Evolutionary conservation across 169 alveolate species (phyloP).

Genomic region (Eimeria zaria): DNA sequence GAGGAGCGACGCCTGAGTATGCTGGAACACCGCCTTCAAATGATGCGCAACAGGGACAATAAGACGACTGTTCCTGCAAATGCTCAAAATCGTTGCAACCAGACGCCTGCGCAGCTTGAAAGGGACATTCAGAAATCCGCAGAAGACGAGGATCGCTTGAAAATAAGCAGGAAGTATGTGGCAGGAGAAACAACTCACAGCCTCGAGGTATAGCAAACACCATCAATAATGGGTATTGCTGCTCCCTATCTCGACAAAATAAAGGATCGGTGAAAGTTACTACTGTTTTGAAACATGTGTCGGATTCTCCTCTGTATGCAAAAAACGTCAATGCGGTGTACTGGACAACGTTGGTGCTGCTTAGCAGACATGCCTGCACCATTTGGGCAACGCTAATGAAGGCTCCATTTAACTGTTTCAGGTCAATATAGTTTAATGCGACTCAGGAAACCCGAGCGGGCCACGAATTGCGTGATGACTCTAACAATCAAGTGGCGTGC

Average conservation of each 20-base stretch:
- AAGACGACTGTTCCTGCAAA: background rate
- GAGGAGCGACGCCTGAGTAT: background rate
- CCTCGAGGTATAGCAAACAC: no score
- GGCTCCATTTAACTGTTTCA: background rate
- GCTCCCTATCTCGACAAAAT: no score
- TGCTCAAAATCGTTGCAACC: no score
- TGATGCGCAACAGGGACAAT: background rate
- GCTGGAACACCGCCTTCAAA: conserved; percentile 42
- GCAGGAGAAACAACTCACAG: background rate
- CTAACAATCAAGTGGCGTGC: background rate
- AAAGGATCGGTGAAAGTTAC: no score
- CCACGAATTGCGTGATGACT: no score
- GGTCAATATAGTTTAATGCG: background rate
- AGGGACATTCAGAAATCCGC: background rate
- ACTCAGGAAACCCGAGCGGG: background rate
- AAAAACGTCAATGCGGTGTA: no score
- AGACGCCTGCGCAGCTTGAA: background rate
- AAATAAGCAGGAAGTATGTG: background rate
- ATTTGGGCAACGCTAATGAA: background rate
- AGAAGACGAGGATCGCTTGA: background rate
- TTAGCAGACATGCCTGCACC: no score
- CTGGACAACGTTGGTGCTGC: no score
- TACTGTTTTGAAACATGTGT: no score
- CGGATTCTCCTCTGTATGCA: no score
- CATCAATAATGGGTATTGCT: no score